Conservation (phyloP, 441 rosid genomes). For the Populus hybrid region DNA sequence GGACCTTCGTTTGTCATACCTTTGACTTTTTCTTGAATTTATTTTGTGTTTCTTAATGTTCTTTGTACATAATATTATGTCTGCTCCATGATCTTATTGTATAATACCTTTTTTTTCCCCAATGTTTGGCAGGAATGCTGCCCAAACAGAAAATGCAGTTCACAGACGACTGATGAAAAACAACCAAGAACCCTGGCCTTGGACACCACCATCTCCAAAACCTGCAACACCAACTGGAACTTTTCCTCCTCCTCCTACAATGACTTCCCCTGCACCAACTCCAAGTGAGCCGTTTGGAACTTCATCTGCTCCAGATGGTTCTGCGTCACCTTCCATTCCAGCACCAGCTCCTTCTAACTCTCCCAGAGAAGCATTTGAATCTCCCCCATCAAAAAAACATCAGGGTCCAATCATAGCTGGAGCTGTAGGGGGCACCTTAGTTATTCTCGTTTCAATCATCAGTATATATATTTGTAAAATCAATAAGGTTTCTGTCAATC, state of each 20-base stretch:
- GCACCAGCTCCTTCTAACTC: constrained; percentile 20
- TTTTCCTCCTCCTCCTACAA: background rate
- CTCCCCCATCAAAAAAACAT: constrained; percentile 17
- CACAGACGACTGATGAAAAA: constrained; percentile 35
- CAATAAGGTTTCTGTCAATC: constrained; percentile 68
- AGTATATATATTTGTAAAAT: constrained; percentile 37
- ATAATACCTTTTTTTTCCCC: background rate
- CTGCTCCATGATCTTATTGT: background rate
- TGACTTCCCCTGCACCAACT: constrained; percentile 8
- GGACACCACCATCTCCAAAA: background rate
- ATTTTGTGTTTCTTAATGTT: background rate
- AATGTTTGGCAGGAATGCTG: constrained; percentile 35
- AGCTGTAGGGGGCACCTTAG: constrained; percentile 40
- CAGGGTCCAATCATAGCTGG: constrained; percentile 30
- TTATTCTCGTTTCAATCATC: constrained; percentile 42
- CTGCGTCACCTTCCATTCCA: constrained; percentile 19
- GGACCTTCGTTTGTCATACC: background rate
- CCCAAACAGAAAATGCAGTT: constrained; percentile 26
- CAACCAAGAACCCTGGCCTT: background rate
- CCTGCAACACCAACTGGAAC: background rate
- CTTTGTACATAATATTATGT: constrained; percentile 3
- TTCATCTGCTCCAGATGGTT: background rate
- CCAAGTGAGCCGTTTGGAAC: background rate
- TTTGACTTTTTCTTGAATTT: background rate
- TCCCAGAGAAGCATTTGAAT: background rate